Conservation (phyloP, 139 green algal genomes). For the Micractinium conductrix region DNA sequence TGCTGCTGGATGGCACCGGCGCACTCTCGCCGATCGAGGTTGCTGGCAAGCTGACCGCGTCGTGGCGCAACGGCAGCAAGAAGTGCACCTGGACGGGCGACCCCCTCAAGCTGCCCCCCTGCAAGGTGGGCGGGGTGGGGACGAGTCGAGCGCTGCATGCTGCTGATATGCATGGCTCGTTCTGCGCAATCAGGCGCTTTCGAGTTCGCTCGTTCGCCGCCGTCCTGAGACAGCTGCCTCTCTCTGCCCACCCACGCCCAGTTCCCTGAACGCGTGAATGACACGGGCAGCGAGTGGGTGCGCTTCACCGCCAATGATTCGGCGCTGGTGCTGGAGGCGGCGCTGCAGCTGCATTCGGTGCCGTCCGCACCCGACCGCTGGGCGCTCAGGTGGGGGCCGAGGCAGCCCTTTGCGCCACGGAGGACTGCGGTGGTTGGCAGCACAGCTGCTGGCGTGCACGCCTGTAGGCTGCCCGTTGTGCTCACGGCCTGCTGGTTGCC, state of each 20-base stretch:
- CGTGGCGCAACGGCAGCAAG: constrained; percentile 65
- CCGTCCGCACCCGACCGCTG: constrained; percentile 53
- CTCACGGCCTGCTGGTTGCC: too few relatives aligned
- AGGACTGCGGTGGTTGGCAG: too few relatives aligned
- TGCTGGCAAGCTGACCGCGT: constrained; percentile 59
- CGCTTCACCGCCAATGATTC: constrained; percentile 42
- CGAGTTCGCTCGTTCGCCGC: neutral
- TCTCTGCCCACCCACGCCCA: neutral
- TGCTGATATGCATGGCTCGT: neutral
- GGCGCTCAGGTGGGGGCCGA: constrained; percentile 25
- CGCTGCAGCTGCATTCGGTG: constrained; percentile 40
- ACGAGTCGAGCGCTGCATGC: too few relatives aligned
- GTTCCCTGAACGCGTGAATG: neutral
- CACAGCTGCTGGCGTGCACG: too few relatives aligned
- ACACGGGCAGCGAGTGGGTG: constrained; percentile 42
- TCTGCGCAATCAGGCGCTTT: neutral
- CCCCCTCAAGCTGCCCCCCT: constrained; percentile 39
- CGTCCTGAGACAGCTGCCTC: too few relatives aligned
- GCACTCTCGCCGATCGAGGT: constrained; percentile 31
- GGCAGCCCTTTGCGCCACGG: too few relatives aligned
- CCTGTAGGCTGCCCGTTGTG: too few relatives aligned
- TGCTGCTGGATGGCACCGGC: constrained; percentile 59
- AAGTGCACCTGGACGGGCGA: constrained; percentile 45
- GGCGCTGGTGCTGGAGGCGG: constrained; percentile 49
- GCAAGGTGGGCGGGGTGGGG: neutral